phyloP scores from a whole-genome alignment of 345 rosid species.

The Psidium friedrichsthalianum region DNA sequence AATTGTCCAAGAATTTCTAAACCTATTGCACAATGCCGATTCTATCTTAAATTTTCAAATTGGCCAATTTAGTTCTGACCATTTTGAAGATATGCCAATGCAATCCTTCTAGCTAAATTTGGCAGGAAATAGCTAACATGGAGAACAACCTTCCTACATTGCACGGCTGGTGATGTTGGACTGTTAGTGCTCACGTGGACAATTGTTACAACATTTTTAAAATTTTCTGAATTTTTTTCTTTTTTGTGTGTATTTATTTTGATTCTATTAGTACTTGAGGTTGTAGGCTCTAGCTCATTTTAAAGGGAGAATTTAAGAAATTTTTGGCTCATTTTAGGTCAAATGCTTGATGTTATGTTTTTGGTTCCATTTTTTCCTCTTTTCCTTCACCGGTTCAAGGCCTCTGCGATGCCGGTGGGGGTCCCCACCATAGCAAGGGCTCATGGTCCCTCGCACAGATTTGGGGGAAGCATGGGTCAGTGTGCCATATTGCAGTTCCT shows the following conservation, averaged over 20 bases:
- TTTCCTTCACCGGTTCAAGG: accelerated
- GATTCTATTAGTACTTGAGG: not conserved
- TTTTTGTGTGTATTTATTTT: not conserved
- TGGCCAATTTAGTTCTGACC: not conserved
- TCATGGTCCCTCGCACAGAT: too few species aligned
- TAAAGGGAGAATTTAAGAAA: not conserved
- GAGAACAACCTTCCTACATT: not conserved
- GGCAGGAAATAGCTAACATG: not conserved
- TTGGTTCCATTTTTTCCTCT: accelerated
- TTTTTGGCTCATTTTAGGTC: not conserved
- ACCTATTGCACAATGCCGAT: too few species aligned
- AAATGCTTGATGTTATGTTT: not conserved
- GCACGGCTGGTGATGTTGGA: too few species aligned
- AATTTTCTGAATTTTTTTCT: too few species aligned
- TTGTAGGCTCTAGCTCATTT: not conserved
- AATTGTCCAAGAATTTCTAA: too few species aligned
- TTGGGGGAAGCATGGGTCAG: too few species aligned
- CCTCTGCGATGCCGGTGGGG: not conserved
- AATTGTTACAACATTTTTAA: not conserved
- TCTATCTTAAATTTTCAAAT: not conserved
- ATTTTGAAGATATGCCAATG: not conserved
- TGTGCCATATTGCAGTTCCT: not conserved
- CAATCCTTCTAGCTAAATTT: not conserved
- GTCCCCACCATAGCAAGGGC: too few species aligned
- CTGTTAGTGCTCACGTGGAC: not conserved